Conservation (phyloP, 192 early-diverging fungal species). For the Coemansia sp. region DNA sequence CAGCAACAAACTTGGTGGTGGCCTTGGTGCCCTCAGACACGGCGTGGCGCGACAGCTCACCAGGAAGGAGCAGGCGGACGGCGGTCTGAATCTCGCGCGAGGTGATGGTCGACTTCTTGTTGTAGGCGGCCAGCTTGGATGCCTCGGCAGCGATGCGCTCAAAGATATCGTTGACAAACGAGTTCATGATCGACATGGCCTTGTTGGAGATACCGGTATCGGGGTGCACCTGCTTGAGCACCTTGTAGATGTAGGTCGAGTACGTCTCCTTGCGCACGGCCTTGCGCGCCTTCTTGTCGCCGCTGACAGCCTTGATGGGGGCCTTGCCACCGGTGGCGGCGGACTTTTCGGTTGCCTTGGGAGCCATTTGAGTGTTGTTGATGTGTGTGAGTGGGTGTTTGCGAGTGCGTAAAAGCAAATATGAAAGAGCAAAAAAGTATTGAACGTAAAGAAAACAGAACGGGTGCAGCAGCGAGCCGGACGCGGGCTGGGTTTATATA, state of each 20-base stretch:
- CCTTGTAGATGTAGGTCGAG: constrained; percentile 97
- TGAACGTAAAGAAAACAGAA: not conserved
- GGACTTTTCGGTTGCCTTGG: constrained; percentile 75
- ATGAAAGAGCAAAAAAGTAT: not conserved
- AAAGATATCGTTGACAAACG: constrained; percentile 97
- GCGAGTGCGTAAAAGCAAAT: not conserved
- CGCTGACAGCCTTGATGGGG: constrained; percentile 53
- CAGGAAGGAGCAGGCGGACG: constrained; percentile 79
- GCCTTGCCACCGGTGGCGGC: constrained; percentile 49
- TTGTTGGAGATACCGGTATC: constrained; percentile 97
- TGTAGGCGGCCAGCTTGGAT: constrained; percentile 87
- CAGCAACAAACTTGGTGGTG: constrained; percentile 89
- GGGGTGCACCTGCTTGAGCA: constrained; percentile 96
- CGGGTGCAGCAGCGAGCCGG: not conserved
- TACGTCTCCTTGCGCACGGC: constrained; percentile 79
- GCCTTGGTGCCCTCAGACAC: constrained; percentile 99
- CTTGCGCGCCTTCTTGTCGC: constrained; percentile 60
- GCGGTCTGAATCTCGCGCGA: constrained; percentile 90
- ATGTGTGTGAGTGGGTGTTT: not conserved
- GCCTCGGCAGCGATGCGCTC: constrained; percentile 89
- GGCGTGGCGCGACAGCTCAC: constrained; percentile 96
- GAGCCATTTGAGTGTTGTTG: constrained; percentile 38
- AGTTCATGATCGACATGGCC: constrained; percentile 97
- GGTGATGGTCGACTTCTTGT: constrained; percentile 95
- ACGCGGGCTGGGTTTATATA: constrained; percentile 1